phyloP scores from a whole-genome alignment of 345 rosid species.

The Carallia brachiata region DNA sequence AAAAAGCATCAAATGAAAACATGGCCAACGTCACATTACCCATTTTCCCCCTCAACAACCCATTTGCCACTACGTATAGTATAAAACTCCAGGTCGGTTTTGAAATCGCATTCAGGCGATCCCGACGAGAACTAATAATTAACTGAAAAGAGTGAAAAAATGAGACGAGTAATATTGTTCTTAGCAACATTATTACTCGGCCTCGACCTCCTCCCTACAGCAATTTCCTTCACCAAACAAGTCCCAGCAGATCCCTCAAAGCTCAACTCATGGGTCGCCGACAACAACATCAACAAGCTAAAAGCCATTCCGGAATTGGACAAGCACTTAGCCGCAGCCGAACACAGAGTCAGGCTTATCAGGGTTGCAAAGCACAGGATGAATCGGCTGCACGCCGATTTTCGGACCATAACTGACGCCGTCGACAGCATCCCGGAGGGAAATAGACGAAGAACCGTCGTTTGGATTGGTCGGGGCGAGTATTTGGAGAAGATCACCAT shows the following conservation, averaged over 20 bases:
- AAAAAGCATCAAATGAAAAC: too few species aligned
- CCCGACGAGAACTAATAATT: too few species aligned
- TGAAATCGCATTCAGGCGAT: too few species aligned
- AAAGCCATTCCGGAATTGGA: slow-evolving; percentile 12
- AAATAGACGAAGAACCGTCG: slow-evolving; percentile 2
- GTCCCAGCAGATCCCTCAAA: slow-evolving; percentile 19
- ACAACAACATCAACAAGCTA: slow-evolving; percentile 8
- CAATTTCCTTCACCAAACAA: slow-evolving; percentile 2
- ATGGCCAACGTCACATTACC: too few species aligned
- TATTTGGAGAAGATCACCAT: slow-evolving; percentile 31
- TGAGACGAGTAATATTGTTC: slow-evolving; percentile 1
- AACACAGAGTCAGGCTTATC: slow-evolving; percentile 8
- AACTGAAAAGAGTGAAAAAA: neutral
- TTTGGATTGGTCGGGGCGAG: slow-evolving; percentile 24
- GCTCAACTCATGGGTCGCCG: slow-evolving; percentile 15
- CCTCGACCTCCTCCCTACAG: neutral
- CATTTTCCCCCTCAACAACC: too few species aligned
- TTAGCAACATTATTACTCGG: neutral
- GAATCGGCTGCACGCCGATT: slow-evolving; percentile 4
- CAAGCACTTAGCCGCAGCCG: slow-evolving; percentile 7
- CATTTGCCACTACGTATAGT: too few species aligned
- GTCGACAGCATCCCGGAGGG: slow-evolving; percentile 13
- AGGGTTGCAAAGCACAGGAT: slow-evolving; percentile 14
- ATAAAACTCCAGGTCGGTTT: too few species aligned
- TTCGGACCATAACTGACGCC: slow-evolving; percentile 20